Percentiles rank a stretch among this genome's conserved stretches.
Evolutionary conservation across 768 basidiomycete species (phyloP).

Genomic region (Leccinum rimulosum): DNA sequence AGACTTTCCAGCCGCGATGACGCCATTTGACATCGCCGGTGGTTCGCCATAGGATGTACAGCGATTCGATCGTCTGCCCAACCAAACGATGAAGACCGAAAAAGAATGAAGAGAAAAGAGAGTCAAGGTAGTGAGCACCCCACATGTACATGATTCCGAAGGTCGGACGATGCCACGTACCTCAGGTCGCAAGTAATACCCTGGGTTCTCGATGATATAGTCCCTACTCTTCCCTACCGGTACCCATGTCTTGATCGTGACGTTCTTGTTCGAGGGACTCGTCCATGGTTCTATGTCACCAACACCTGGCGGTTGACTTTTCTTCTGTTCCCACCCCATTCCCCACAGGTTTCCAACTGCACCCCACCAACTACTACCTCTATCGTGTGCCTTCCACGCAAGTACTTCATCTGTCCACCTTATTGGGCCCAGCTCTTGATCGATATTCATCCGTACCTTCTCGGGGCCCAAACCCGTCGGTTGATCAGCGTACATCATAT

Average conservation of each 20-base stretch:
- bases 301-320: conserved; percentile 49
- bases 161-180: conserved; percentile 34
- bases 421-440: neutral
- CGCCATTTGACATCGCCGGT: conserved; percentile 71
- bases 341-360: too few relatives aligned
- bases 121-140: too few relatives aligned
- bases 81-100: neutral
- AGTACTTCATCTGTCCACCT: neutral
- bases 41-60: conserved; percentile 70
- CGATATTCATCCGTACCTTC: conserved; percentile 11
- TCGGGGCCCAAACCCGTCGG: conserved; percentile 68
- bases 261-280: conserved; percentile 2
- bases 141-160: too few relatives aligned
- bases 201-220: conserved; percentile 44
- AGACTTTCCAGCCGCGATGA: conserved; percentile 66
- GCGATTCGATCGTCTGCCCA: conserved; percentile 58
- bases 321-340: conserved; percentile 16
- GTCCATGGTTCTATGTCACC: conserved; percentile 32
- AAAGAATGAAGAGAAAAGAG: neutral
- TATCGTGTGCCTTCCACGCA: neutral
- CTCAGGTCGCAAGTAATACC: conserved; percentile 69
- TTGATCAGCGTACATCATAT: conserved; percentile 67
- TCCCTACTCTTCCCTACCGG: conserved; percentile 38
- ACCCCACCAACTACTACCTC: neutral
- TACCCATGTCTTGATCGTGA: neutral